Evolutionary conservation across 2,329 filamentous ascomycete species (phyloP).

Genomic region (Pseudogymnoascus sp.): DNA sequence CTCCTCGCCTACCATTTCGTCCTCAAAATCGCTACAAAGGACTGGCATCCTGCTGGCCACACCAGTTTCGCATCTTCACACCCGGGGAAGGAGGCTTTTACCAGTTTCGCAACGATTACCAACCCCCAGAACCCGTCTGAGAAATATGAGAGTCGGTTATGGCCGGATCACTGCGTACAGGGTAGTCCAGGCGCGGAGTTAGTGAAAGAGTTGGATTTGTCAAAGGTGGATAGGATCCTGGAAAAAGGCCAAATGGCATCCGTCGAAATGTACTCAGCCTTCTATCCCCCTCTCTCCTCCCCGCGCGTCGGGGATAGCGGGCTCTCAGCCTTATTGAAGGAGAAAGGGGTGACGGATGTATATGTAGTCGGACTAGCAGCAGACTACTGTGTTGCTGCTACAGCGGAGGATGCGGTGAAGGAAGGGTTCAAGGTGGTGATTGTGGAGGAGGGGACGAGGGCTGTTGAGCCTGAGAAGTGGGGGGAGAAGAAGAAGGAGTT

Average conservation of each 20-base stretch:
- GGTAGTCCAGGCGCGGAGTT: constrained; percentile 64
- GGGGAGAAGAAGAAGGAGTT: constrained; percentile 41
- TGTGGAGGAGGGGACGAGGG: constrained; percentile 68
- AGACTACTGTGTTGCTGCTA: constrained; percentile 82
- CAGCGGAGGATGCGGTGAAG: constrained; percentile 67
- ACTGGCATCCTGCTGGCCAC: constrained; percentile 79
- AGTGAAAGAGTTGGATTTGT: constrained; percentile 59
- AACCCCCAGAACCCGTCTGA: constrained; percentile 60
- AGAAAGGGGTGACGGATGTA: constrained; percentile 62
- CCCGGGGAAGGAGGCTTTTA: constrained; percentile 57
- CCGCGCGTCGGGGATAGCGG: constrained; percentile 56
- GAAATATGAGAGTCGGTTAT: constrained; percentile 62
- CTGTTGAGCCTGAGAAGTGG: constrained; percentile 61
- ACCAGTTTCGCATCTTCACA: constrained; percentile 87
- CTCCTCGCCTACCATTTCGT: constrained; percentile 67
- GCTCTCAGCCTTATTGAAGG: constrained; percentile 51
- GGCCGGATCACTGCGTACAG: constrained; percentile 87
- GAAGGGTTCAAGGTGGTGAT: constrained; percentile 74
- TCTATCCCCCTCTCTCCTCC: constrained; percentile 68
- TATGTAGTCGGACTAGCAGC: constrained; percentile 80
- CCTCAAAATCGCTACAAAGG: constrained; percentile 77
- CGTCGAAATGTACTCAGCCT: constrained; percentile 92
- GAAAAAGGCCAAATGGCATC: constrained; percentile 68
- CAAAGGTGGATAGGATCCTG: constrained; percentile 56
- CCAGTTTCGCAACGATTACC: constrained; percentile 53